Evolutionary conservation across 495 filamentous ascomycete species (phyloP), one percentile per base, ranked within the genome.

Genomic region (Achaetomiella virescens): DNA sequence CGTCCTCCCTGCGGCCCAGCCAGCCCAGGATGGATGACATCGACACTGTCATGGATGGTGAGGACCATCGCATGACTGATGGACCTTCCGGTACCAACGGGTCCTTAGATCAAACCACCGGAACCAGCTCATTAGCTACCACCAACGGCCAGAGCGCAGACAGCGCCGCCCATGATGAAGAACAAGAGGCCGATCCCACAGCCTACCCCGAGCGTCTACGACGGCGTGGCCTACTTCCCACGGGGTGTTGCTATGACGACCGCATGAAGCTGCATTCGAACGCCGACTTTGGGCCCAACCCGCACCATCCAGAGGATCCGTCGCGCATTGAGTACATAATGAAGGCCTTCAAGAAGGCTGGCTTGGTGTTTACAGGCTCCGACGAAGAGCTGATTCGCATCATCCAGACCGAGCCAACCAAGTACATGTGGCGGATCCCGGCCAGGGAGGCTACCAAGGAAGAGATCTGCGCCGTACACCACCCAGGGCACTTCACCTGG

Each of bases 201-300:
- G 52, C 38, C 4, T 67, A 64, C 33, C 68, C 65, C 7, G 47
- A 58, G 10, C 41, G 52, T 3, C 48, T 67, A 24, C 55, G 44
- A 14, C 59, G 66, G 18, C 66, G 66, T 41, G 64, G 70, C 18
- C 37, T 69, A 22, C 70, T 90, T 44, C 72, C 88, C 5, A 87
- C 88, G 8, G 84, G 95, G 35, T 78, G 87, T 41, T 93, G 90
- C 60, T 98, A 97, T 67, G 93, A 98, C 72, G 80, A 83, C 22
- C 83, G 91, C 18, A 98, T 98, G 93, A 88, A 90, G 49, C 84
- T 87, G 57, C 93, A 98, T 64, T 85, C 85, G 35, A 95, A 95
- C 62, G 80, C 90, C 6, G 81, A 87, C 59, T 79, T 70, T 79
- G 79, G 65, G 62, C 76, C 67, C 42, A 76, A 76, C 40, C 88